Evolutionary conservation across 2,329 filamentous ascomycete genomes (phyloP).

Genomic region (Clonostachys chloroleuca): DNA sequence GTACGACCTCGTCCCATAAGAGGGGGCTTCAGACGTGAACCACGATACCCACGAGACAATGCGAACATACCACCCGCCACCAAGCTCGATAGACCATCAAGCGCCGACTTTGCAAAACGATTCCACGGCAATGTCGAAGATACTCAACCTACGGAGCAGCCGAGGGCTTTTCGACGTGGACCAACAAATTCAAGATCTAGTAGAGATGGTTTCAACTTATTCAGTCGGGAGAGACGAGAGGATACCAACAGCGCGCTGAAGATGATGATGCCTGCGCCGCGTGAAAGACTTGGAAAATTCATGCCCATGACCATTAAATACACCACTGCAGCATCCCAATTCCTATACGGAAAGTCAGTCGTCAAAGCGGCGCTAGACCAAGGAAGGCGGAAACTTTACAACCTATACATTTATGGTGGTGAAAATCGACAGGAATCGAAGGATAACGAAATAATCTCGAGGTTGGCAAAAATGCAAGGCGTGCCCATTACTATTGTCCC

Average conservation of each 20-base stretch:
- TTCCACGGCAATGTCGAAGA: too few species aligned
- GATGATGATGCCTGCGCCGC: not conserved
- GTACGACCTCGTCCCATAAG: constrained; percentile 1
- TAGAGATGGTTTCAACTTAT: too few species aligned
- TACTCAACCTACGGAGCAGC: too few species aligned
- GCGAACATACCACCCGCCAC: not conserved
- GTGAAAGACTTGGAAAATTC: constrained; percentile 19
- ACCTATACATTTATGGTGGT: constrained; percentile 70
- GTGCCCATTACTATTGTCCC: constrained; percentile 55
- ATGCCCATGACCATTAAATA: constrained; percentile 41
- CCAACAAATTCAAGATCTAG: not conserved
- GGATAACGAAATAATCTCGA: constrained; percentile 37
- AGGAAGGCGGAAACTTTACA: constrained; percentile 70
- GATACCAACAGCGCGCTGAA: not conserved
- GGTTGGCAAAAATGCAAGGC: constrained; percentile 39
- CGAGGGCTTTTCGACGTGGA: not conserved
- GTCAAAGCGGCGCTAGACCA: constrained; percentile 73
- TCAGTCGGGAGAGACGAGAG: not conserved
- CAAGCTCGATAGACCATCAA: too few species aligned
- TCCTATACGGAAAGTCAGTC: constrained; percentile 80
- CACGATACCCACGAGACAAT: too few species aligned
- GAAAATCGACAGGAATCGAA: constrained; percentile 45
- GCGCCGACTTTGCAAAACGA: too few species aligned
- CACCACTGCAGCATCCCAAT: constrained; percentile 84
- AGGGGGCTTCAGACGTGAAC: not conserved